Conservation (phyloP, 2,329 filamentous ascomycete species). For the Colletotrichum sp. region DNA sequence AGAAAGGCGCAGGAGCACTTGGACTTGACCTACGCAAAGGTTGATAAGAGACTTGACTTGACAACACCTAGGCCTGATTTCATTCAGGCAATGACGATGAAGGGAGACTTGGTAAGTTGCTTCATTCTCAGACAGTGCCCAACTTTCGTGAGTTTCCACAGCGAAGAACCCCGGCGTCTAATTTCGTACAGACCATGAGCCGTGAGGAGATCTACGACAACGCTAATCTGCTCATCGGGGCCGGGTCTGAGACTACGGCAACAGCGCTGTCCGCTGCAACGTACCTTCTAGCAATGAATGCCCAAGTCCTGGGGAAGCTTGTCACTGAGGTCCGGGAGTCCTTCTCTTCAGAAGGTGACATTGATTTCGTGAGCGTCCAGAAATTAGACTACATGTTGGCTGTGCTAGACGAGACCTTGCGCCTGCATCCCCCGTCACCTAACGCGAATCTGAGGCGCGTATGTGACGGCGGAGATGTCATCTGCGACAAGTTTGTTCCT, state of each 20-base stretch:
- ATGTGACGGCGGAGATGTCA: conserved; percentile 31
- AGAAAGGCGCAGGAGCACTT: background rate
- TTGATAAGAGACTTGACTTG: background rate
- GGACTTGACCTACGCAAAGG: background rate
- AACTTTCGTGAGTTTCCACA: background rate
- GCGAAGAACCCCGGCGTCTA: background rate
- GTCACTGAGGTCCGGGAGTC: conserved; percentile 36
- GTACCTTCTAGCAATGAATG: background rate
- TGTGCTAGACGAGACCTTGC: conserved; percentile 39
- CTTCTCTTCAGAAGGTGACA: conserved; percentile 35
- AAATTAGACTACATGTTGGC: conserved; percentile 37
- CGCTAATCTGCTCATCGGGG: conserved; percentile 25
- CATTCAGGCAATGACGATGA: background rate
- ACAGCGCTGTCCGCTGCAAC: background rate
- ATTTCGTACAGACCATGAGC: background rate
- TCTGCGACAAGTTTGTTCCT: conserved; percentile 35
- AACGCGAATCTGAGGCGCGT: conserved; percentile 30
- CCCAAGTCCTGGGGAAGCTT: conserved; percentile 23
- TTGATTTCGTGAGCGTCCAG: conserved; percentile 29
- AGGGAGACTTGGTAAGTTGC: background rate
- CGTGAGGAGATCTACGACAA: conserved; percentile 15
- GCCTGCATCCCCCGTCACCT: conserved; percentile 36
- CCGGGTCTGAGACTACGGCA: background rate
- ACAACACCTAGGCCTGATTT: background rate
- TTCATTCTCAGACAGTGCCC: background rate